These are phyloP conservation scores for Penicillium cataractarum DNA, from an alignment of 495 filamentous ascomycete genomes.

Conservation along the genomic window DNA sequence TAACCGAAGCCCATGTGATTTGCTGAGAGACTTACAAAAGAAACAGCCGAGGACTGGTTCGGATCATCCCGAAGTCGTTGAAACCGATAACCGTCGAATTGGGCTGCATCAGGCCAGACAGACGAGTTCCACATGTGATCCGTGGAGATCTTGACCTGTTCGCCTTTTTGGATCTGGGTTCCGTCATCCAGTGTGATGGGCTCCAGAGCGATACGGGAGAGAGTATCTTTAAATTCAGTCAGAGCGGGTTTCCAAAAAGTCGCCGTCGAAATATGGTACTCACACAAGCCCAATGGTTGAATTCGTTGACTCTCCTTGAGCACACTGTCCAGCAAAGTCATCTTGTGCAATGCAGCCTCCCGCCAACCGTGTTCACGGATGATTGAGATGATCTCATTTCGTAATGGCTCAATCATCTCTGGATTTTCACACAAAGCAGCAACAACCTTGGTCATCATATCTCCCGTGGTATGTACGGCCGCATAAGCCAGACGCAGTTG, in stretches of 20 bases:
- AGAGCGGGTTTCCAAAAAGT: no score
- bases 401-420: conserved; percentile 14
- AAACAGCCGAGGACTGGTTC: conserved; percentile 42
- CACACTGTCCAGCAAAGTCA: conserved; percentile 16
- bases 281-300: background rate
- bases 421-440: conserved; percentile 25
- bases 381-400: conserved; percentile 9
- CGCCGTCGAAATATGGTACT: background rate
- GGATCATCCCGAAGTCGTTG: conserved; percentile 47
- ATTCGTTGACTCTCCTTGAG: conserved; percentile 14
- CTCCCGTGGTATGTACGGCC: conserved; percentile 36
- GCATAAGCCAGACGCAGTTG: conserved; percentile 10
- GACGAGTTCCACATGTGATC: background rate
- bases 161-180: conserved; percentile 1
- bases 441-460: conserved; percentile 28
- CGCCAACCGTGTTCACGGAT: conserved; percentile 1
- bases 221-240: background rate
- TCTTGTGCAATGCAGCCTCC: conserved; percentile 3
- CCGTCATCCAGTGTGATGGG: conserved; percentile 12
- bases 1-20: conserved; percentile 53
- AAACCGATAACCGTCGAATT: conserved; percentile 59
- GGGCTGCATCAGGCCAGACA: conserved; percentile 34
- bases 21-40: conserved; percentile 35
- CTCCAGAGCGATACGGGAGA: background rate
- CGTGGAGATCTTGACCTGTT: background rate